Evolutionary conservation across 108 stramenopile species (phyloP).

Genomic region (Chaetoceros muelleri): DNA sequence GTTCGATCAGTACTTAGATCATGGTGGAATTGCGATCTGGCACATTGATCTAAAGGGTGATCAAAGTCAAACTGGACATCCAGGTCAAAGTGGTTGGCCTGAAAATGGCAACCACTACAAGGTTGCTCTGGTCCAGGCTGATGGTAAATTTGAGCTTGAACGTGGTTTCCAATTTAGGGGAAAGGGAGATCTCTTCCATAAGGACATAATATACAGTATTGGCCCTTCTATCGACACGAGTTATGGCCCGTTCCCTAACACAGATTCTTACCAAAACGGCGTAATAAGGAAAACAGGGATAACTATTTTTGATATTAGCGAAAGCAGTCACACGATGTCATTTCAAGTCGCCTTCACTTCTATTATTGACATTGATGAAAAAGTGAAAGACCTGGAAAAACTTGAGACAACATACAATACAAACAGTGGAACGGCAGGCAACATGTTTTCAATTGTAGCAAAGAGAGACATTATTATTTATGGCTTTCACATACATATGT

Average conservation of each 20-base stretch:
- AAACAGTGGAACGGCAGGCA: too few relatives aligned
- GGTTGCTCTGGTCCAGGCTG: constrained; percentile 54
- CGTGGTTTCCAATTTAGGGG: too few relatives aligned
- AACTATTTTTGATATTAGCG: constrained; percentile 18
- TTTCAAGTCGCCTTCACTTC: too few relatives aligned
- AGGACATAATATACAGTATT: too few relatives aligned
- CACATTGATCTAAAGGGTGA: constrained; percentile 45
- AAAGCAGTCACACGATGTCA: too few relatives aligned
- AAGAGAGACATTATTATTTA: too few relatives aligned
- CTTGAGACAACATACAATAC: too few relatives aligned
- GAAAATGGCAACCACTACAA: constrained; percentile 51
- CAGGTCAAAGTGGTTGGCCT: constrained; percentile 42
- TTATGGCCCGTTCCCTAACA: constrained; percentile 29
- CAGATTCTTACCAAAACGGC: constrained; percentile 34
- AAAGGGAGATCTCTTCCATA: constrained; percentile 1
- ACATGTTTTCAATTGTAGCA: too few relatives aligned
- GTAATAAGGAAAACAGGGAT: constrained; percentile 18
- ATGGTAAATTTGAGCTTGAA: constrained; percentile 69
- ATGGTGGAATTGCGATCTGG: constrained; percentile 53
- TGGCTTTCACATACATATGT: too few relatives aligned
- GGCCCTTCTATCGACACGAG: too few relatives aligned
- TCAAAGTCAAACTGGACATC: constrained; percentile 19
- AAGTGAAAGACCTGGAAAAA: too few relatives aligned
- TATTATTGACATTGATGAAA: too few relatives aligned
- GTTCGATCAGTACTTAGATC: constrained; percentile 28